Percentiles rank a stretch among this genome's conserved stretches.
Conservation (phyloP, 805 yeast species). For the Komagataella pastoris region DNA sequence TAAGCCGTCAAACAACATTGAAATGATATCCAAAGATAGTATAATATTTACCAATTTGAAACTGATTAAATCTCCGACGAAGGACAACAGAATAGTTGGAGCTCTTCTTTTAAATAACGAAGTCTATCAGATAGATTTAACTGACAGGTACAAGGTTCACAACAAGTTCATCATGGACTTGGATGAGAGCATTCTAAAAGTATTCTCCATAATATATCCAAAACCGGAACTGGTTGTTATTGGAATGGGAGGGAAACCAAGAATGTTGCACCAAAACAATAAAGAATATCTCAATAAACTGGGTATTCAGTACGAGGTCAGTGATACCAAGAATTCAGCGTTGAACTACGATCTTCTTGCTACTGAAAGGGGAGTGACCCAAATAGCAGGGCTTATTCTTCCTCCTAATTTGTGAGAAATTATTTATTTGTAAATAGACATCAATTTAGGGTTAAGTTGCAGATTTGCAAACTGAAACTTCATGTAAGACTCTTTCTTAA, state of each 20-base stretch:
- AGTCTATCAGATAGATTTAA: conserved; percentile 44
- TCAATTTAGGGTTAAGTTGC: too few relatives aligned
- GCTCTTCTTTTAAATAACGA: conserved; percentile 42
- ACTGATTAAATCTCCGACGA: conserved; percentile 27
- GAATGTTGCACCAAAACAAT: conserved; percentile 49
- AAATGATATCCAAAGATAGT: conserved; percentile 38
- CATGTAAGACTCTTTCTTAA: neutral
- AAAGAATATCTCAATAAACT: conserved; percentile 31
- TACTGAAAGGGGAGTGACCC: conserved; percentile 57
- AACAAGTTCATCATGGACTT: conserved; percentile 44
- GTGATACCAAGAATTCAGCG: conserved; percentile 56
- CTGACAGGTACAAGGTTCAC: conserved; percentile 24
- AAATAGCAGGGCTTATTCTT: conserved; percentile 59
- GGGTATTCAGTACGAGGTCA: conserved; percentile 61
- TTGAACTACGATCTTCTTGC: conserved; percentile 62
- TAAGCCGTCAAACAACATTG: conserved; percentile 36
- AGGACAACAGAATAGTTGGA: conserved; percentile 26
- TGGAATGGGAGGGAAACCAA: conserved; percentile 54
- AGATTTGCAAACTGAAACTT: neutral
- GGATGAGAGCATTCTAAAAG: conserved; percentile 25
- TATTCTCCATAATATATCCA: conserved; percentile 49
- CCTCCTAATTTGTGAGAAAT: conserved; percentile 43
- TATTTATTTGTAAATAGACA: conserved; percentile 2
- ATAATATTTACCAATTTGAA: conserved; percentile 43
- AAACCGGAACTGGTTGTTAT: conserved; percentile 65